A percentile compares a stretch with the other conserved stretches of the same genome.
phyloP scores from a whole-genome alignment of 208 protist genomes.

The Trypanosoma avium region DNA sequence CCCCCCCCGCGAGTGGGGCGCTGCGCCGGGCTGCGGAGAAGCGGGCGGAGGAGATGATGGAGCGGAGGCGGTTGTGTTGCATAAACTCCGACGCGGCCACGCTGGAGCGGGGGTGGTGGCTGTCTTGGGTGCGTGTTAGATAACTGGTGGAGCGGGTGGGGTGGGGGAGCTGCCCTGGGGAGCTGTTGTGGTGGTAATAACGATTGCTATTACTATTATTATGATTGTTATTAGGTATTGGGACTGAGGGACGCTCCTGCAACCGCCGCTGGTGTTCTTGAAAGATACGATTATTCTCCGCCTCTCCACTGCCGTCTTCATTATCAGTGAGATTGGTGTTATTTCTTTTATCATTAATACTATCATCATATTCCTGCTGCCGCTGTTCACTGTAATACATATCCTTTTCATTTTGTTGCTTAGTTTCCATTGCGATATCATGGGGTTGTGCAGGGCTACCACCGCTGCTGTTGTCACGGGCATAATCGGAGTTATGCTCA shows the following conservation, averaged over 20 bases:
- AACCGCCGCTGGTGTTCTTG: slow-evolving; percentile 26
- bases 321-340: not conserved
- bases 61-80: slow-evolving; percentile 32
- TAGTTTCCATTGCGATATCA: too few species aligned
- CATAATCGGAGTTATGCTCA: slow-evolving; percentile 11
- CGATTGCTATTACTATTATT: too few species aligned
- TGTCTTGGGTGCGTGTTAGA: slow-evolving; percentile 7
- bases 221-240: too few species aligned
- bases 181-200: slow-evolving; percentile 5
- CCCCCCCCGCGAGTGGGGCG: slow-evolving; percentile 38
- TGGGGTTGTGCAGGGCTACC: too few species aligned
- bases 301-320: not conserved
- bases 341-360: not conserved
- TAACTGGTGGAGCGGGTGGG: slow-evolving; percentile 13
- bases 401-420: too few species aligned
- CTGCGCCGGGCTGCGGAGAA: slow-evolving; percentile 39
- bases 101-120: not conserved
- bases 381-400: too few species aligned
- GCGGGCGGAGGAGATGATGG: slow-evolving; percentile 40
- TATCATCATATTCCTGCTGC: not conserved
- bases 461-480: not conserved
- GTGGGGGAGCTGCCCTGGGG: slow-evolving; percentile 8
- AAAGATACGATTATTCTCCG: slow-evolving; percentile 2
- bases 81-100: not conserved
- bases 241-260: too few species aligned